Conservation (phyloP, 345 rosid genomes). For the Arabidopsis thaliana region DNA sequence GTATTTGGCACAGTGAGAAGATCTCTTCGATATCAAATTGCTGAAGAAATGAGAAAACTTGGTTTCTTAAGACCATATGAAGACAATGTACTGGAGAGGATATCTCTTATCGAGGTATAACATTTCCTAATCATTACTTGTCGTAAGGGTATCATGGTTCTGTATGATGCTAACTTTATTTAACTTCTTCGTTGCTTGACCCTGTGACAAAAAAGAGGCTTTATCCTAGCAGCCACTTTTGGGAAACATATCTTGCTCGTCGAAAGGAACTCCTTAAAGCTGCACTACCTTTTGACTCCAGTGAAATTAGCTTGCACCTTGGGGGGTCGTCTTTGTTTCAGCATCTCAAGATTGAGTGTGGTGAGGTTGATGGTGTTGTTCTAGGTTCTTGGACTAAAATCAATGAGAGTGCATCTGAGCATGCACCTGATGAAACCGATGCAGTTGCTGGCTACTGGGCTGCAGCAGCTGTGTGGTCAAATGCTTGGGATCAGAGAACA, state of each 20-base stretch:
- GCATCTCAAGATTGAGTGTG: slow-evolving; percentile 69
- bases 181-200: slow-evolving; percentile 41
- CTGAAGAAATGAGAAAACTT: slow-evolving; percentile 76
- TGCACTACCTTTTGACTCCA: slow-evolving; percentile 47
- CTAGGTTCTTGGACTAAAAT: slow-evolving; percentile 85
- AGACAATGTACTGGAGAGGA: slow-evolving; percentile 72
- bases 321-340: slow-evolving; percentile 52
- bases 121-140: slow-evolving; percentile 28
- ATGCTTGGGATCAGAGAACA: slow-evolving; percentile 92
- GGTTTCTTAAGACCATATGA: slow-evolving; percentile 81
- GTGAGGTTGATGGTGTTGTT: slow-evolving; percentile 96
- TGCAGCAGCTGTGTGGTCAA: slow-evolving; percentile 93
- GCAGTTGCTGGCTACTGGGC: slow-evolving; percentile 89
- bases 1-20: slow-evolving; percentile 89
- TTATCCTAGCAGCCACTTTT: slow-evolving; percentile 92
- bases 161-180: slow-evolving; percentile 41
- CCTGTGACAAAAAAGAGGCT: slow-evolving; percentile 70
- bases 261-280: slow-evolving; percentile 53
- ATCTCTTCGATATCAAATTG: slow-evolving; percentile 74
- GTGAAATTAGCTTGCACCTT: slow-evolving; percentile 55
- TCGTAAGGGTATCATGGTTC: slow-evolving; percentile 31
- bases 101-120: slow-evolving; percentile 86
- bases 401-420: slow-evolving; percentile 56
- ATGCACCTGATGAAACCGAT: slow-evolving; percentile 58
- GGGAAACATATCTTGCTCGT: slow-evolving; percentile 75